Evolutionary conservation across 768 basidiomycete species (phyloP), one percentile per base, ranked within the genome.

Genomic region (Strobilomyces confusus): DNA sequence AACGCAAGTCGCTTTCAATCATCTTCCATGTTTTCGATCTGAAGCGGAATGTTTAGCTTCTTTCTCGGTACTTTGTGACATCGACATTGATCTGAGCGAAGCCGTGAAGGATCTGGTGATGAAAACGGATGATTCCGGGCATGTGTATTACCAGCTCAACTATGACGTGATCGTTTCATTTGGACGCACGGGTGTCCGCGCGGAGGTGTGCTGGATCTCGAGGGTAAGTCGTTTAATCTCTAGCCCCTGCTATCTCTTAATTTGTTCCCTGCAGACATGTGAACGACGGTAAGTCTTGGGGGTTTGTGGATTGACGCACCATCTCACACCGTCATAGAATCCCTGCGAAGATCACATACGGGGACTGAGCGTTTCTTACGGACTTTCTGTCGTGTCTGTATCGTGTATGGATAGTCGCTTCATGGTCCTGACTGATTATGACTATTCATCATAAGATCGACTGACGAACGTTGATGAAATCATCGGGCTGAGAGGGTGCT

Each of bases 131-230:
- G 14, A 33, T 33, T 33, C 32, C 11, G 32, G 32, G 32, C 5
- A 5, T 3, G 32, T 33, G 32, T 14, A 14, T 9, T 33, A 33
- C 32, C 32, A 11, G 32, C 14, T 33, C 11, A 14, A 33, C 14
- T 33, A 33, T 12, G 32, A 33, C 14, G 32, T 33, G 14, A 33
- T 33, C 32, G 32, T 33, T 5, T 33, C 32, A 33, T 33, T 33
- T 5, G 32, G 36, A 15, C 7, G 36, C 32, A 43, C 49, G 1
- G 57, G 55, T 32, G 15, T 60, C 19, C 42, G 51, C n/a, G 59
- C 53, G 12, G 4, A 53, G 1, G 9, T 60, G 2, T 23, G 37
- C 19, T 60, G 59, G 57, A 55, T 20, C 33, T 11, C 59, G 1
- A 44, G 41, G 44, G 57, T 52, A n/a, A 58, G 50, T 38, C 13